Percentiles rank a stretch among this genome's conserved stretches.
Evolutionary conservation across 2,329 filamentous ascomycete genomes (phyloP).

Genomic region (Zymoseptoria ardabiliae): DNA sequence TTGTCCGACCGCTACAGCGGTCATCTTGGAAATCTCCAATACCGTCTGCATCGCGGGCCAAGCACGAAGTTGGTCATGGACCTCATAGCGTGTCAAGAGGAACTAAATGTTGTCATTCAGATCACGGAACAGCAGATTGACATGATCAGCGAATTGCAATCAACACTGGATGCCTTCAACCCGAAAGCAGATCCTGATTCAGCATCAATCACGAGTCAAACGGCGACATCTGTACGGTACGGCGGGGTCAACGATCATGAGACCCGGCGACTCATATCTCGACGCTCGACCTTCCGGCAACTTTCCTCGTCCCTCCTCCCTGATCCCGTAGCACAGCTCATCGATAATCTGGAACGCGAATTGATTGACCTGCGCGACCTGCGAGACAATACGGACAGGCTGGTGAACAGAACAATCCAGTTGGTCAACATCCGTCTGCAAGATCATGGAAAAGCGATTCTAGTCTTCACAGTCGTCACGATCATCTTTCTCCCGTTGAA

Average conservation of each 20-base stretch:
- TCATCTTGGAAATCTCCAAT: conserved; percentile 37
- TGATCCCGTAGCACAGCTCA: conserved; percentile 32
- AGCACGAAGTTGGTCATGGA: conserved; percentile 40
- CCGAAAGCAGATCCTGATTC: not conserved
- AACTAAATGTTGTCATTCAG: conserved; percentile 39
- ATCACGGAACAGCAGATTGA: conserved; percentile 38
- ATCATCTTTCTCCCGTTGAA: conserved; percentile 12
- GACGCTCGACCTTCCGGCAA: conserved; percentile 32
- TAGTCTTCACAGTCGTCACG: conserved; percentile 10
- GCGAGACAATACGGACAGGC: conserved; percentile 36
- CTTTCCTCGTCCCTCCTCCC: conserved; percentile 31
- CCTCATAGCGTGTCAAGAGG: conserved; percentile 38
- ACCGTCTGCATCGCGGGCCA: conserved; percentile 35
- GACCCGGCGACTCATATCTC: conserved; percentile 13
- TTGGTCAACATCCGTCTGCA: conserved; percentile 40
- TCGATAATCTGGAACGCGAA: conserved; percentile 37
- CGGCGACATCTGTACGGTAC: not conserved
- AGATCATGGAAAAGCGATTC: conserved; percentile 39
- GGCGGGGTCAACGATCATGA: conserved; percentile 8
- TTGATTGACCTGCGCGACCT: conserved; percentile 35
- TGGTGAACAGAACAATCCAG: conserved; percentile 39
- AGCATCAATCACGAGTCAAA: conserved; percentile 1
- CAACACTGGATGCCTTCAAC: conserved; percentile 1
- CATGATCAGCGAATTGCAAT: conserved; percentile 29
- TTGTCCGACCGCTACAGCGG: conserved; percentile 37